Evolutionary conservation across 192 early-diverging fungal species (phyloP).

Genomic region (Podila clonocystis): DNA sequence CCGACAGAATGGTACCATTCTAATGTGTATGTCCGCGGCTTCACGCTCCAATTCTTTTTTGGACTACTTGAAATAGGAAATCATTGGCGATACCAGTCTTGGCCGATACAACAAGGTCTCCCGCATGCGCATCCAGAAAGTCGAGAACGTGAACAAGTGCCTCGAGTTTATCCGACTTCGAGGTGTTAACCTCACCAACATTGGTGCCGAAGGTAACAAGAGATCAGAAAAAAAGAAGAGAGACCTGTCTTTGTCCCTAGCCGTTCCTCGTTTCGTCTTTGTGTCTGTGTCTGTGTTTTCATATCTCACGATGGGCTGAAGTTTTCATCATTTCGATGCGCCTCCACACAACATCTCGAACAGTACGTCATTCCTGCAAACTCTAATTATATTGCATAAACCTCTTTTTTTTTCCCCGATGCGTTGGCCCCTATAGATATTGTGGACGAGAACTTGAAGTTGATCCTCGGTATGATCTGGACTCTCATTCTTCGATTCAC

Average conservation of each 20-base stretch:
- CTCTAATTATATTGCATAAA: neutral
- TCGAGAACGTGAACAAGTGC: constrained; percentile 96
- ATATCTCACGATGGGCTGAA: no score
- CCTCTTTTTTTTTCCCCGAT: neutral
- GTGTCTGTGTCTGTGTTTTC: no score
- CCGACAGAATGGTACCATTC: constrained; percentile 45
- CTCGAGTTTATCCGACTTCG: constrained; percentile 91
- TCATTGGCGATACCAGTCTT: constrained; percentile 91
- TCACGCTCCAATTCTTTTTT: constrained; percentile 5
- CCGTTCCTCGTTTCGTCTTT: no score
- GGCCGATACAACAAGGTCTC: constrained; percentile 91
- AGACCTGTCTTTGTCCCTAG: no score
- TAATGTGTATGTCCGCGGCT: no score
- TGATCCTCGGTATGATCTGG: constrained; percentile 97
- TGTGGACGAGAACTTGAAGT: constrained; percentile 90
- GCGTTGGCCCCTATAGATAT: constrained; percentile 70
- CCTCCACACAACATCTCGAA: neutral
- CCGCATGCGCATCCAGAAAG: constrained; percentile 91
- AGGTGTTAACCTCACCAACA: constrained; percentile 91
- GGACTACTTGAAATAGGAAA: constrained; percentile 68
- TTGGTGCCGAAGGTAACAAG: constrained; percentile 86
- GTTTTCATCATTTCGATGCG: neutral
- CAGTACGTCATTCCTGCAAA: neutral
- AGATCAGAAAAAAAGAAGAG: no score
- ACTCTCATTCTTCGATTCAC: constrained; percentile 97